phyloP scores from a whole-genome alignment of 106 monocot genomes.

The Amphibolis antarctica region DNA sequence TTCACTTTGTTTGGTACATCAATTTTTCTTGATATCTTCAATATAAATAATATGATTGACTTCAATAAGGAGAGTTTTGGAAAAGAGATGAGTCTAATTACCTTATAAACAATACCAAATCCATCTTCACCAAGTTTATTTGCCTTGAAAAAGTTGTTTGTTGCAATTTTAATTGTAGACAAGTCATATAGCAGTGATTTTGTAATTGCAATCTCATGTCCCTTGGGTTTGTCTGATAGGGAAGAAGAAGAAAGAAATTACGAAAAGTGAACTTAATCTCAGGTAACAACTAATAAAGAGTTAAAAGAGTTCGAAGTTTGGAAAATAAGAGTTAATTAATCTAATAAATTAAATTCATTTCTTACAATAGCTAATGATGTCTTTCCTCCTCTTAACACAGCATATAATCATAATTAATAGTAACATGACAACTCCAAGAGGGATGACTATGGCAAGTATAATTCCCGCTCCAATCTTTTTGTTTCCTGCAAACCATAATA shows the following conservation, averaged over 20 bases:
- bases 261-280: neutral
- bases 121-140: slow-evolving; percentile 19
- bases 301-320: neutral
- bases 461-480: neutral
- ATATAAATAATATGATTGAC: neutral
- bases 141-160: neutral
- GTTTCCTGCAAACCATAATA: neutral
- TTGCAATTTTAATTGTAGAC: neutral
- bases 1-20: too few relatives aligned
- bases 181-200: slow-evolving; percentile 4
- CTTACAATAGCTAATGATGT: neutral
- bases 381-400: neutral
- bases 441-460: neutral
- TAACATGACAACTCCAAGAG: neutral
- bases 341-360: neutral
- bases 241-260: neutral
- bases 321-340: neutral
- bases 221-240: neutral
- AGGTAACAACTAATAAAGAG: neutral
- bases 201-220: neutral
- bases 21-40: neutral
- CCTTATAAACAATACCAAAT: slow-evolving; percentile 9
- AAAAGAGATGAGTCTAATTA: neutral
- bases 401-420: neutral
- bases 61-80: neutral